phyloP scores from a whole-genome alignment of 768 basidiomycete genomes.

The Macrocybe gigantea region DNA sequence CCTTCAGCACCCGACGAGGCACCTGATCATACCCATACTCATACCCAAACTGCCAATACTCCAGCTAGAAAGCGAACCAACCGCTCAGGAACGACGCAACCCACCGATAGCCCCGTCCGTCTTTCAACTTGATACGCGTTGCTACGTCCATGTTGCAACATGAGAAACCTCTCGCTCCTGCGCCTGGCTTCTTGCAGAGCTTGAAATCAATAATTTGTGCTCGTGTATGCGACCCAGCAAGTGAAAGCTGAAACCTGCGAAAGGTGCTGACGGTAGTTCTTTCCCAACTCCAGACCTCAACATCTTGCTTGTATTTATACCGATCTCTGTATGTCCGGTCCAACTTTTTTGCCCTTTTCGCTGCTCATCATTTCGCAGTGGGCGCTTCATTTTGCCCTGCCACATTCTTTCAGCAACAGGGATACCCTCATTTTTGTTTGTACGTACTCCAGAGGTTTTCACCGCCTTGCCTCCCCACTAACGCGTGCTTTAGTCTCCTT shows the following conservation, averaged over 20 bases:
- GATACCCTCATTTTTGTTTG: conserved; percentile 71
- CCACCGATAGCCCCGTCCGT: too few relatives aligned
- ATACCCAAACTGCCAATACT: too few relatives aligned
- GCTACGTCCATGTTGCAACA: conserved; percentile 28
- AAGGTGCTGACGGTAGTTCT: too few relatives aligned
- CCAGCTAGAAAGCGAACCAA: too few relatives aligned
- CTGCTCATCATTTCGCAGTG: conserved; percentile 38
- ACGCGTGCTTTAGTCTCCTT: conserved; percentile 50
- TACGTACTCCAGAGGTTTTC: conserved; percentile 28
- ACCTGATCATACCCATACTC: too few relatives aligned
- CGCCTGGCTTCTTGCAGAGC: conserved; percentile 42
- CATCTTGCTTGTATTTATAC: conserved; percentile 65
- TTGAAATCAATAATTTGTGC: conserved; percentile 46
- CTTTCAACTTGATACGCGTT: neutral
- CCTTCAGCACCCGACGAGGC: too few relatives aligned
- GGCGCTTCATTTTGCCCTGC: conserved; percentile 61
- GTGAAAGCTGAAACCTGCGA: too few relatives aligned
- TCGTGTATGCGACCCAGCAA: conserved; percentile 42
- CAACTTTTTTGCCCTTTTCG: neutral
- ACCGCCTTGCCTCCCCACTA: too few relatives aligned
- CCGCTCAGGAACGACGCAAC: too few relatives aligned
- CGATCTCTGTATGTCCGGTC: conserved; percentile 47
- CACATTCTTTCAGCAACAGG: conserved; percentile 23
- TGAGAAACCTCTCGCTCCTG: conserved; percentile 27
- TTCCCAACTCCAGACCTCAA: conserved; percentile 49